These are phyloP conservation scores for Hibiscus syriacus DNA, from an alignment of 345 rosid species.

Conservation along the genomic window DNA sequence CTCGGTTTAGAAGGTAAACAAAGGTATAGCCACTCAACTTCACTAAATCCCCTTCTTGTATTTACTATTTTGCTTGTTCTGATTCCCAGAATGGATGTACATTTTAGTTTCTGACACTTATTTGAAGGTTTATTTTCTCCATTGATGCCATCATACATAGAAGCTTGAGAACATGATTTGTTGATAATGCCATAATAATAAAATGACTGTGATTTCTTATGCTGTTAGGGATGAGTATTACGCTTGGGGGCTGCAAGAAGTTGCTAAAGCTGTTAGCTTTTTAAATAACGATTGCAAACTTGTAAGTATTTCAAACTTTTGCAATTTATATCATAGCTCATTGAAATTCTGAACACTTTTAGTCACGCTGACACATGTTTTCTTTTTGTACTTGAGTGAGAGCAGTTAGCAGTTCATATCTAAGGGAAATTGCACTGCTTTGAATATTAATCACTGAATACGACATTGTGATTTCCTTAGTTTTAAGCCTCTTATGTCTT, in stretches of 20 bases:
- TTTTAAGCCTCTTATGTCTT: not conserved
- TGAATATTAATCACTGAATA: not conserved
- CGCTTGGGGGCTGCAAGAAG: constrained; percentile 86
- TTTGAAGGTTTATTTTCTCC: not conserved
- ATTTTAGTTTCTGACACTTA: not conserved
- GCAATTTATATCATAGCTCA: not conserved
- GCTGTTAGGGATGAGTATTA: constrained; percentile 87
- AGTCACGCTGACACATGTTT: not conserved
- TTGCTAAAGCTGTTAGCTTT: constrained; percentile 98
- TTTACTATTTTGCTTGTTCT: not conserved
- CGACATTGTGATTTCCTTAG: not conserved
- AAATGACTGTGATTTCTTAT: constrained; percentile 10
- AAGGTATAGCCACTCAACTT: constrained; percentile 40
- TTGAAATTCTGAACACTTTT: not conserved
- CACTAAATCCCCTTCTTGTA: not conserved
- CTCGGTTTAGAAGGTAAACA: constrained; percentile 81
- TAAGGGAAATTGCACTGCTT: not conserved
- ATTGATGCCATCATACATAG: not conserved
- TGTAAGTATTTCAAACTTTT: constrained; percentile 38
- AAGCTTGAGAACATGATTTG: not conserved
- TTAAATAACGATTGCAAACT: constrained; percentile 96
- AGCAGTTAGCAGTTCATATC: not conserved
- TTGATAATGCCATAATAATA: not conserved
- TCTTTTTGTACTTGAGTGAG: not conserved
- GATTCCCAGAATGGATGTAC: not conserved